Evolutionary conservation across 345 rosid species (phyloP), one percentile per base, ranked within the genome.

Genomic region (Populus davidiana): DNA sequence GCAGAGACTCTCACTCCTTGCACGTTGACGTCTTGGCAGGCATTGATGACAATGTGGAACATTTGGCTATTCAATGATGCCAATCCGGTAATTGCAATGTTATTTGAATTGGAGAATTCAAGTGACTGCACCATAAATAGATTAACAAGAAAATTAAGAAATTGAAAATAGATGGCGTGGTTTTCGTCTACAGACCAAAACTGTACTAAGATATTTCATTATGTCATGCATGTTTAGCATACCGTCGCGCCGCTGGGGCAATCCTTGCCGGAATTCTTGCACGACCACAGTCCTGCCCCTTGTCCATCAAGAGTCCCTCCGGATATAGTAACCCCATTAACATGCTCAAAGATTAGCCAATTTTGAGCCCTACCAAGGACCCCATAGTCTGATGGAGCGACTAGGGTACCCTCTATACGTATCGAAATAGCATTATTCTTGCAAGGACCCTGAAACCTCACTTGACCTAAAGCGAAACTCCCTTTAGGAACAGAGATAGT

Each of bases 211-310:
- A 50, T 50, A 50, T 16, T 50, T 50, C 56, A 33, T 33, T 33
- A 33, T 33, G 5, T 33, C 36, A 50, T 17, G 59, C 59, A 20
- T 20, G 10, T 6, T 2, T 52, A 43, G 74, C 77, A 20, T 85
- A 93, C 98, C 83, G 91, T 86, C 14, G 96, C 91, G 5, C 98
- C 98, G 9, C 12, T 68, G 31, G 98, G 98, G 76, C 96, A 91
- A 10, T 67, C 80, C 67, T 78, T 74, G 85, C 86, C 86, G 38
- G 92, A 83, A 1, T 20, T 78, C 76, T 89, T 93, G 79, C 94
- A 94, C 70, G 77, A 83, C 98, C 98, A 94, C 27, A 94, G 77
- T 62, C 78, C 83, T 68, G 81, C 41, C 39, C 98, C 98, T 75
- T 65, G 83, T 23, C 89, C 97, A 23, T 94, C 91, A 38, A 94